Evolutionary conservation across 805 yeast genomes (phyloP).

Genomic region (Monosporozyma aquatica): DNA sequence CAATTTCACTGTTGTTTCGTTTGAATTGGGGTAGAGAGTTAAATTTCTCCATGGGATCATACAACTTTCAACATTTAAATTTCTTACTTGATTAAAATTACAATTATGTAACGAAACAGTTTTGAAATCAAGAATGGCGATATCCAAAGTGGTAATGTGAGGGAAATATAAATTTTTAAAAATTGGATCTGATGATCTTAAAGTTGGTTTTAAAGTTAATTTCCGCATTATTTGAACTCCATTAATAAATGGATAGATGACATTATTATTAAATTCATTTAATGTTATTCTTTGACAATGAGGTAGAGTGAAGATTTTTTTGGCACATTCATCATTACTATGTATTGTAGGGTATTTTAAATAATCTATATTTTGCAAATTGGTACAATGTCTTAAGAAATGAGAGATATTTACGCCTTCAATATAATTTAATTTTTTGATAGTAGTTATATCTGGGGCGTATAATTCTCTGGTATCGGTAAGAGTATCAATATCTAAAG

Average conservation of each 20-base stretch:
- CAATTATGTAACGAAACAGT: slow-evolving; percentile 13
- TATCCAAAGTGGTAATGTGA: slow-evolving; percentile 9
- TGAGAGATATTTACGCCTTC: neutral
- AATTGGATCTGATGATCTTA: slow-evolving; percentile 13
- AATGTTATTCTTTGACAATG: slow-evolving; percentile 16
- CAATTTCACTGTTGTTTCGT: slow-evolving; percentile 1
- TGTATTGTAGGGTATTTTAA: slow-evolving; percentile 16
- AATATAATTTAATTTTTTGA: slow-evolving; percentile 14
- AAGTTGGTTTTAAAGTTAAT: slow-evolving; percentile 12
- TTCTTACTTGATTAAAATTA: slow-evolving; percentile 11
- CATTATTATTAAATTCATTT: slow-evolving; percentile 14
- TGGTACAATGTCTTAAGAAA: slow-evolving; percentile 13
- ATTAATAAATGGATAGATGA: slow-evolving; percentile 14
- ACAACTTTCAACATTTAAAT: slow-evolving; percentile 10
- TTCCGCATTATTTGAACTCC: slow-evolving; percentile 12
- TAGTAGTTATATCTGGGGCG: slow-evolving; percentile 12
- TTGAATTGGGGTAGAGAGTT: slow-evolving; percentile 1
- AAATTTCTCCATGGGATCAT: slow-evolving; percentile 20
- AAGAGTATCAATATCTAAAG: slow-evolving; percentile 17
- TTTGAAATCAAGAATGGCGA: slow-evolving; percentile 7
- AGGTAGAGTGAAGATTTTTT: slow-evolving; percentile 13
- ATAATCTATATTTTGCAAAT: slow-evolving; percentile 12
- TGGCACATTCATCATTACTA: neutral
- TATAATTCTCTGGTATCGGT: slow-evolving; percentile 9
- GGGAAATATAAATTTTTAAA: slow-evolving; percentile 16